Evolutionary conservation across 2,329 filamentous ascomycete genomes (phyloP).

Genomic region (Xylaria sp.): DNA sequence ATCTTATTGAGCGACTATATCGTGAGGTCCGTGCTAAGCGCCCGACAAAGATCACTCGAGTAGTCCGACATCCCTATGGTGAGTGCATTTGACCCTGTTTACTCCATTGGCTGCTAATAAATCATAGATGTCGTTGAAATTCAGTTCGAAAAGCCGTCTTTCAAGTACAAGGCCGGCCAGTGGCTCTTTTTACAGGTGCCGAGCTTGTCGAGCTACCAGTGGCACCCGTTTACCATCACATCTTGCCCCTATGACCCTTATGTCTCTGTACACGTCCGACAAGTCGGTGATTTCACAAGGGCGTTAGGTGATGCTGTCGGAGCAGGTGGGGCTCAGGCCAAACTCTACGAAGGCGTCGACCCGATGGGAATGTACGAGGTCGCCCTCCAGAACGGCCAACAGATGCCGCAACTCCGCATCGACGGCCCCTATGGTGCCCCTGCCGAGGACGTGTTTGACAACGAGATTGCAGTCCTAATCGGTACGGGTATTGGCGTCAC

Average conservation of each 20-base stretch:
- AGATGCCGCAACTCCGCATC: slow-evolving; percentile 89
- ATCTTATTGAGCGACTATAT: slow-evolving; percentile 88
- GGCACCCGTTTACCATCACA: slow-evolving; percentile 99
- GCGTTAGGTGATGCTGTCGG: slow-evolving; percentile 96
- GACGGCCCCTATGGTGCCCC: slow-evolving; percentile 97
- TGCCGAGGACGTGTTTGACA: slow-evolving; percentile 96
- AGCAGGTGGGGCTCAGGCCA: slow-evolving; percentile 85
- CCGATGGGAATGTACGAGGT: slow-evolving; percentile 98
- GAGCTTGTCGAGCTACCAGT: slow-evolving; percentile 87
- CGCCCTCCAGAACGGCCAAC: slow-evolving; percentile 89
- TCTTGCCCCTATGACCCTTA: slow-evolving; percentile 97
- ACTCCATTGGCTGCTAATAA: slow-evolving; percentile 44
- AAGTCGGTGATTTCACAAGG: slow-evolving; percentile 95
- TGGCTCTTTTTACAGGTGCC: slow-evolving; percentile 98
- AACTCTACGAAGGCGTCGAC: slow-evolving; percentile 90
- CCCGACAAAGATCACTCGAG: slow-evolving; percentile 88
- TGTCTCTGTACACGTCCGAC: slow-evolving; percentile 91
- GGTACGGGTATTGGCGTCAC: slow-evolving; percentile 89
- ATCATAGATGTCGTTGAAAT: slow-evolving; percentile 88
- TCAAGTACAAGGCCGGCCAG: slow-evolving; percentile 98
- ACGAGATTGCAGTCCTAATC: slow-evolving; percentile 86
- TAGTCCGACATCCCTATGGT: slow-evolving; percentile 95
- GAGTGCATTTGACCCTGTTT: slow-evolving; percentile 48
- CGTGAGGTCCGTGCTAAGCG: slow-evolving; percentile 87
- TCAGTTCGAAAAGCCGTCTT: slow-evolving; percentile 94